Conservation (phyloP, 345 rosid genomes). For the Eucalyptus victrix region DNA sequence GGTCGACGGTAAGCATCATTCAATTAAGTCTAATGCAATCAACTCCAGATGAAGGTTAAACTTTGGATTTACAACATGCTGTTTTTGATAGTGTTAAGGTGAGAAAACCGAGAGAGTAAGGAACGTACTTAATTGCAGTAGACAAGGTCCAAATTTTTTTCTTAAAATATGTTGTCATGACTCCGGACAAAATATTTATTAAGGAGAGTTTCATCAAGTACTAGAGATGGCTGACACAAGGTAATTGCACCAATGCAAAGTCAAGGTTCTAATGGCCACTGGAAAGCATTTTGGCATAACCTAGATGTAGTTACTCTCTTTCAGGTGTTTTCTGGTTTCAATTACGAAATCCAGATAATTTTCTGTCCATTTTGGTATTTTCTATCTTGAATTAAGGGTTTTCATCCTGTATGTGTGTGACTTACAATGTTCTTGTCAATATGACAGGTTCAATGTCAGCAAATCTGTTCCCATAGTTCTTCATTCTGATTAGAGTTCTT, state of each 20-base stretch:
- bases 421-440: background rate
- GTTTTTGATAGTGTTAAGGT: background rate
- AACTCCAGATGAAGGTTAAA: background rate
- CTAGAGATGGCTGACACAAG: background rate
- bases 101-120: background rate
- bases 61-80: background rate
- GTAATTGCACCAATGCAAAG: background rate
- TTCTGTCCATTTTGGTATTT: background rate
- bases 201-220: background rate
- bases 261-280: background rate
- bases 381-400: background rate
- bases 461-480: background rate
- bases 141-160: background rate
- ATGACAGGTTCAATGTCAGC: background rate
- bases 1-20: slow-evolving; percentile 56
- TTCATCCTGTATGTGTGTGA: background rate
- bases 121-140: background rate
- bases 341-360: background rate
- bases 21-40: background rate
- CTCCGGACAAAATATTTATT: background rate
- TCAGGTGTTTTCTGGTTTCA: background rate
- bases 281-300: background rate
- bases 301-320: background rate
- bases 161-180: background rate
- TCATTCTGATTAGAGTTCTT: background rate